A percentile compares a stretch with the other conserved stretches of the same genome.
These are phyloP conservation scores for Suillus weaverae DNA, from an alignment of 768 basidiomycete species.

Conservation along the genomic window DNA sequence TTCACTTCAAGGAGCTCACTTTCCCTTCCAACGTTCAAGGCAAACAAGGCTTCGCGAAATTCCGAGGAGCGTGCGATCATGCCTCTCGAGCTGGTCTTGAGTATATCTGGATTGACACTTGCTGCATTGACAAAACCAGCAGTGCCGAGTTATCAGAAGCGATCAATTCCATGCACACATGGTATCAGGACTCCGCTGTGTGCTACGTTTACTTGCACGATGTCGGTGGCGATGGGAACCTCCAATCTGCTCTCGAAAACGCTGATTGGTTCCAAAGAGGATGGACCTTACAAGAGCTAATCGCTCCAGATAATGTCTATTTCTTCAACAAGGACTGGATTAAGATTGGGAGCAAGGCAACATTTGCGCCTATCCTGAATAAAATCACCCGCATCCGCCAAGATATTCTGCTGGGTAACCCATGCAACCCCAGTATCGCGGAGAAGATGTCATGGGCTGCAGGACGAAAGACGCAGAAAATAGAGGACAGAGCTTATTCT, in stretches of 20 bases:
- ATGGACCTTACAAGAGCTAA: conserved; percentile 16
- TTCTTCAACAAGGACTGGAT: conserved; percentile 19
- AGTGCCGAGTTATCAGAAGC: conserved; percentile 22
- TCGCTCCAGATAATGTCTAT: conserved; percentile 16
- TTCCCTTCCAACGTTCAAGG: neutral
- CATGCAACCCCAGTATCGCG: conserved; percentile 11
- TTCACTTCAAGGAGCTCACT: neutral
- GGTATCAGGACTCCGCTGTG: conserved; percentile 17
- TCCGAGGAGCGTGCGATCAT: neutral
- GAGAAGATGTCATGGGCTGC: conserved; percentile 32
- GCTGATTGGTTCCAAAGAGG: conserved; percentile 20
- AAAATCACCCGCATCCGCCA: conserved; percentile 10
- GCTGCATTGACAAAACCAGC: conserved; percentile 21
- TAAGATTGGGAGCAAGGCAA: conserved; percentile 9
- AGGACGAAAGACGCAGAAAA: conserved; percentile 26
- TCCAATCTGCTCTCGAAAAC: neutral
- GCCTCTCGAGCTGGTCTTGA: conserved; percentile 8
- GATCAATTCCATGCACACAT: conserved; percentile 21
- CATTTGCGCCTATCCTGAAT: neutral
- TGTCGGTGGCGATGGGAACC: neutral
- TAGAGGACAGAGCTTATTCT: conserved; percentile 30
- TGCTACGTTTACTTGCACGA: conserved; percentile 20
- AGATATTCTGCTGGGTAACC: conserved; percentile 4
- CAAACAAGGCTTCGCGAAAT: conserved; percentile 9
- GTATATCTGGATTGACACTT: conserved; percentile 20